Conservation (phyloP, 2,329 filamentous ascomycete species). For the Lecanoromycetidae sp. region DNA sequence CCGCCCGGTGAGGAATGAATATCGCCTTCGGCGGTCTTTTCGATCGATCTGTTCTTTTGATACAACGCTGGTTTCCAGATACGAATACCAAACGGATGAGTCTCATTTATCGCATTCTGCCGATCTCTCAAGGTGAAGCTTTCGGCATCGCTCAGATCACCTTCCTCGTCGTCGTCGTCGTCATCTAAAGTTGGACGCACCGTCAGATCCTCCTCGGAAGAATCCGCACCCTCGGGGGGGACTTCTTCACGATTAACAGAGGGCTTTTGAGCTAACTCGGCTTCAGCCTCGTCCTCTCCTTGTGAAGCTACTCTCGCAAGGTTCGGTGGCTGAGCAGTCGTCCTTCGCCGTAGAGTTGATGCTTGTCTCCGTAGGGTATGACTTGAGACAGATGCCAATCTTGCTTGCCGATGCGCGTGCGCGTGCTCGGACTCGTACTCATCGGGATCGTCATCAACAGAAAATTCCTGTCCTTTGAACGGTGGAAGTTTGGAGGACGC, state of each 20-base stretch:
- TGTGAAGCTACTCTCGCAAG: constrained; percentile 39
- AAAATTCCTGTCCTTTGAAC: constrained; percentile 75
- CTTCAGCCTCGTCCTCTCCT: constrained; percentile 34
- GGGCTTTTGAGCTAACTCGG: constrained; percentile 16
- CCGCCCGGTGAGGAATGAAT: constrained; percentile 91
- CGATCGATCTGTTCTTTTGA: constrained; percentile 93
- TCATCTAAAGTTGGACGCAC: constrained; percentile 35
- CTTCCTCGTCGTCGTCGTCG: constrained; percentile 53
- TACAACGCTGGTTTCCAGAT: constrained; percentile 98
- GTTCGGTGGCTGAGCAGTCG: constrained; percentile 33
- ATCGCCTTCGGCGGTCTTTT: constrained; percentile 89
- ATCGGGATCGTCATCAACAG: constrained; percentile 72
- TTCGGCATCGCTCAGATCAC: constrained; percentile 75
- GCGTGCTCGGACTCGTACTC: constrained; percentile 56
- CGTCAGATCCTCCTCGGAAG: constrained; percentile 23
- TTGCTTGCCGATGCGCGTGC: constrained; percentile 30
- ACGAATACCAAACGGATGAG: constrained; percentile 95
- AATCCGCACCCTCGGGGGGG: constrained; percentile 24
- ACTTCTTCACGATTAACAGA: background rate
- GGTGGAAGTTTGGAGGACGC: constrained; percentile 61
- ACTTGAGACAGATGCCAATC: constrained; percentile 26
- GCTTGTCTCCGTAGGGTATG: constrained; percentile 34
- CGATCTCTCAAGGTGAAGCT: constrained; percentile 96
- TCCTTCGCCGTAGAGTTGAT: constrained; percentile 40
- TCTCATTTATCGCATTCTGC: constrained; percentile 96